Base-by-base conservation (phyloP, 2,329 filamentous ascomycete species). In the Rhinocladiella similis region DNA sequence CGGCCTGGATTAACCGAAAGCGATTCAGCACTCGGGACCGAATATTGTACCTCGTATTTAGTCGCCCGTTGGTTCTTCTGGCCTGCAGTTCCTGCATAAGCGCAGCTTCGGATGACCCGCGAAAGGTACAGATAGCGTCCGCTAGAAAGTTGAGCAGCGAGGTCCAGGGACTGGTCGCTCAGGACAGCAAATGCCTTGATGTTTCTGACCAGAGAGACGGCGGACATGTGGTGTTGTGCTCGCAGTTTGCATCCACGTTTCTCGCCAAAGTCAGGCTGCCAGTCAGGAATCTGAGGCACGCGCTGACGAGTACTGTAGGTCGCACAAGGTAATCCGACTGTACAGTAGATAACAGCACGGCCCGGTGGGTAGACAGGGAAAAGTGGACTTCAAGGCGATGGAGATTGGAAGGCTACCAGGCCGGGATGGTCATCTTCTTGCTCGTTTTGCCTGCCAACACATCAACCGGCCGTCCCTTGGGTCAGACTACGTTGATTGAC, bases 81-180 rank as follows among this genome's bases (percentile, higher is more conserved):
- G 33, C 45, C 25, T 38, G 42, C 47, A 50, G 59, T 58, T 58
- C 59, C 59, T 61, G 59, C 59, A 58, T 58, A 57, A 61, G 59
- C 59, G 55, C 41, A 42, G 45, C 48, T 33, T 53, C 13, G 49
- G n/a, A 41, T 27, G 35, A 41, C 45, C 39, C 29, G 22, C 25
- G 16, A 27, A 56, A 48, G 22, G 4, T 25, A 7, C 22, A 36
- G 41, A 48, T 41, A 19, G 20, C 47, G 19, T 36, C 33, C 35
- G 22, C 46, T 48, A 22, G 27, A 18, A 18, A 36, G 42, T 41
- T 39, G 14, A 42, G 47, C 47, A 12, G 46, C 42, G 25, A 22
- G 42, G 13, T n/a, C 25, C 35, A 27, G 46, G 46, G 46, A 36
- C 16, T 19, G 4, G 7, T 18, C 25, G 46, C 46, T 47, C 25